phyloP scores from a whole-genome alignment of 805 yeast genomes.

The Maudiozyma bulderi region DNA sequence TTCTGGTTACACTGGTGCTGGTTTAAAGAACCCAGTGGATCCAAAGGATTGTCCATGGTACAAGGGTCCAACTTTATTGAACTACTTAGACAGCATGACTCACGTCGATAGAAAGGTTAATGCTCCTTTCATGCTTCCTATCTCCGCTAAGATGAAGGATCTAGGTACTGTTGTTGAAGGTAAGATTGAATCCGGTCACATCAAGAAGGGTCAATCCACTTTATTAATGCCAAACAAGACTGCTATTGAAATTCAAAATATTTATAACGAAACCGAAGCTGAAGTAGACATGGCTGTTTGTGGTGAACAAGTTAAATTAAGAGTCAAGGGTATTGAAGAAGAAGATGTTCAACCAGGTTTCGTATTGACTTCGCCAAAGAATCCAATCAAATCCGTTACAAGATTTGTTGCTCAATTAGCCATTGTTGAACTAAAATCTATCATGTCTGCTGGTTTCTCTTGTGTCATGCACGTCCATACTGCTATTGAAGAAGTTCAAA shows the following conservation, averaged over 20 bases:
- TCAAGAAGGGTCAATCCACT: slow-evolving; percentile 67
- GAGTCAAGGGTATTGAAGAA: slow-evolving; percentile 92
- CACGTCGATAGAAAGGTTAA: slow-evolving; percentile 77
- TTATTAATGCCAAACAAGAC: slow-evolving; percentile 88
- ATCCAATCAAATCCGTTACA: slow-evolving; percentile 86
- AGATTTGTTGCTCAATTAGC: slow-evolving; percentile 94
- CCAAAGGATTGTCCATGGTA: slow-evolving; percentile 82
- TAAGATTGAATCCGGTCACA: slow-evolving; percentile 91
- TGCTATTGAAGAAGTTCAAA: slow-evolving; percentile 89
- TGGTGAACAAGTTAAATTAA: slow-evolving; percentile 95
- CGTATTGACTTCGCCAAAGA: slow-evolving; percentile 74
- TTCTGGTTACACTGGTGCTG: slow-evolving; percentile 96
- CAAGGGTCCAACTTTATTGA: slow-evolving; percentile 82
- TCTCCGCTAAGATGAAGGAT: slow-evolving; percentile 90
- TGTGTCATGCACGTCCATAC: slow-evolving; percentile 99
- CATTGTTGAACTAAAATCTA: slow-evolving; percentile 90
- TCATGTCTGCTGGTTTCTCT: slow-evolving; percentile 88
- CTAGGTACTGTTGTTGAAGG: slow-evolving; percentile 97
- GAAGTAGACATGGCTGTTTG: slow-evolving; percentile 84
- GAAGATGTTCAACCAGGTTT: slow-evolving; percentile 90
- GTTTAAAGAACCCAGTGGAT: slow-evolving; percentile 77
- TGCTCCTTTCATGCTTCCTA: slow-evolving; percentile 96
- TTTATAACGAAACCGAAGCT: slow-evolving; percentile 90
- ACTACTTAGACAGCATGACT: slow-evolving; percentile 76
- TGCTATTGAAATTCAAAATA: slow-evolving; percentile 72